phyloP scores from a whole-genome alignment of 306 rosid genomes.

The Fragaria iinumae region DNA sequence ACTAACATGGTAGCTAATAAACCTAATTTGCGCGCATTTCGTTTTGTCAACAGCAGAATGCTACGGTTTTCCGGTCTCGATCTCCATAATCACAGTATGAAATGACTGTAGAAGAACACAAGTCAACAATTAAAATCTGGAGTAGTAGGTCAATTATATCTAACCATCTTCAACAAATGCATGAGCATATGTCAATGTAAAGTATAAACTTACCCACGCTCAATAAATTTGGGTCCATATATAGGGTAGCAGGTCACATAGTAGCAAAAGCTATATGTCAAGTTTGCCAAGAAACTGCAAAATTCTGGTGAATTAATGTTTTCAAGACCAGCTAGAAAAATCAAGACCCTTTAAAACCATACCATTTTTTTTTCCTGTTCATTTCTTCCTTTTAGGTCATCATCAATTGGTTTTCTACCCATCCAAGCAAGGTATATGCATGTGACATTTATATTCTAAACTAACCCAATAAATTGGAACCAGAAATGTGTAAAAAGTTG shows the following conservation, averaged over 20 bases:
- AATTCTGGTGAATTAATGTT: neutral
- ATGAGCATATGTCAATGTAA: neutral
- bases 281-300: neutral
- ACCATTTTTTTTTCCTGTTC: neutral
- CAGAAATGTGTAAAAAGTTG: conserved; percentile 7
- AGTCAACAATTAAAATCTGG: neutral
- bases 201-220: neutral
- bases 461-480: neutral
- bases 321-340: conserved; percentile 3
- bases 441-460: conserved; percentile 11
- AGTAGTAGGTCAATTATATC: neutral
- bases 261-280: neutral
- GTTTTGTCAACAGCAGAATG: too few relatives aligned
- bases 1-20: too few relatives aligned
- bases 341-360: neutral
- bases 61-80: neutral
- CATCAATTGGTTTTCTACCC: neutral
- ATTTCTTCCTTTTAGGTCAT: neutral
- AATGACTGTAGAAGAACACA: neutral
- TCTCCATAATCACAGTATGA: neutral
- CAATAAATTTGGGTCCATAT: conserved; percentile 6
- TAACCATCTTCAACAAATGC: neutral
- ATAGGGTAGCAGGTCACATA: neutral
- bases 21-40: too few relatives aligned
- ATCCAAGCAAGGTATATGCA: neutral